phyloP scores from a whole-genome alignment of 306 rosid species.

The Fragaria iinumae region DNA sequence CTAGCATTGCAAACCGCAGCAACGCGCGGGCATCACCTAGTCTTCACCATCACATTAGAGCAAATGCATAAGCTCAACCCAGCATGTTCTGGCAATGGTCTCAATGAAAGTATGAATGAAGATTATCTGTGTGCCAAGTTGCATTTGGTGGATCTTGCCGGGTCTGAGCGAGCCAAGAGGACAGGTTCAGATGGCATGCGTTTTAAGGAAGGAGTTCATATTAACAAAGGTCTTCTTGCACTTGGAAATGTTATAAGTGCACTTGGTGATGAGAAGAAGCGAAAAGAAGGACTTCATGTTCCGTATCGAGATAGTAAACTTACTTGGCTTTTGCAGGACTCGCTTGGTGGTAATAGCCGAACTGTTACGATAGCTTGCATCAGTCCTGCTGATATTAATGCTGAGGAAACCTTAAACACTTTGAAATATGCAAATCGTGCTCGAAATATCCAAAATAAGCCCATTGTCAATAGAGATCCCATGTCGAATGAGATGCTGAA shows the following conservation, averaged over 20 bases:
- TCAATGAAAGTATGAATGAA: conserved; percentile 57
- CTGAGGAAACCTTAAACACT: conserved; percentile 99
- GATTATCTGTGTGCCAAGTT: conserved; percentile 94
- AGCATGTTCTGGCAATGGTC: conserved; percentile 43
- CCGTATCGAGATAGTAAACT: conserved; percentile 99
- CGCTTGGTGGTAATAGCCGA: conserved; percentile 99
- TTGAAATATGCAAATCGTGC: conserved; percentile 99
- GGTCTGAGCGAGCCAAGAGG: conserved; percentile 99
- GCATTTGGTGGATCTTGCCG: conserved; percentile 99
- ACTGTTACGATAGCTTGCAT: conserved; percentile 99
- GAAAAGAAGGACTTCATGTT: conserved; percentile 92
- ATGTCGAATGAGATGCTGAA: conserved; percentile 95
- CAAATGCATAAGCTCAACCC: conserved; percentile 77
- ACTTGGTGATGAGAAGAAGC: conserved; percentile 99
- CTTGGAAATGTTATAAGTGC: conserved; percentile 99
- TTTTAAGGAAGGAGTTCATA: conserved; percentile 98
- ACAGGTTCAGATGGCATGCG: conserved; percentile 99
- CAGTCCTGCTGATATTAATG: conserved; percentile 99
- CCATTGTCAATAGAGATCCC: conserved; percentile 98
- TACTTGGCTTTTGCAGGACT: conserved; percentile 98
- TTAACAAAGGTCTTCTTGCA: conserved; percentile 97
- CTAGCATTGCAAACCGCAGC: no score
- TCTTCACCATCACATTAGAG: conserved; percentile 97
- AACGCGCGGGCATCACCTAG: no score
- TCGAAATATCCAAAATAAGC: conserved; percentile 95